Evolutionary conservation across 1,139 yeast genomes (phyloP).

Genomic region (Hyphopichia burtonii): DNA sequence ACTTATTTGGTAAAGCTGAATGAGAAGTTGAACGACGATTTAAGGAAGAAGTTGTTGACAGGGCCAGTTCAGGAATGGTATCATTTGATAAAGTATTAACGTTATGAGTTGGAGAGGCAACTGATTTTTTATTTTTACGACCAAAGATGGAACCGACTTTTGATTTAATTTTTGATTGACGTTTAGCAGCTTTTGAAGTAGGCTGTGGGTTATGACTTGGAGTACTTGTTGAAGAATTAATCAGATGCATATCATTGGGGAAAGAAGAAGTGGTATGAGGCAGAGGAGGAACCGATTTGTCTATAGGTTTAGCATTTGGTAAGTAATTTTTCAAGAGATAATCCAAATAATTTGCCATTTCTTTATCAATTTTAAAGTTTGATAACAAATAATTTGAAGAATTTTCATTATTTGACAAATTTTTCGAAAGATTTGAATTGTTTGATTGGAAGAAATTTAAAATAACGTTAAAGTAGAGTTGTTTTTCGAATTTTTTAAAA

Average conservation of each 20-base stretch:
- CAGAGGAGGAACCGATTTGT: neutral
- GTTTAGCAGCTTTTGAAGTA: conserved; percentile 14
- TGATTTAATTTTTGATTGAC: conserved; percentile 56
- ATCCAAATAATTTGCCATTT: conserved; percentile 39
- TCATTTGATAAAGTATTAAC: conserved; percentile 12
- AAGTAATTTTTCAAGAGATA: conserved; percentile 30
- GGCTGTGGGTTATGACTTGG: neutral
- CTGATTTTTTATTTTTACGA: conserved; percentile 49
- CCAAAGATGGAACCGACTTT: conserved; percentile 85
- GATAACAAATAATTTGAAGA: conserved; percentile 64
- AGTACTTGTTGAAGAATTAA: conserved; percentile 3
- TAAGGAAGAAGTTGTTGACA: conserved; percentile 16
- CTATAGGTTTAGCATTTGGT: neutral
- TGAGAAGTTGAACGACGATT: conserved; percentile 5
- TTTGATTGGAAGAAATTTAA: conserved; percentile 67
- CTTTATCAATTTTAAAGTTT: conserved; percentile 37
- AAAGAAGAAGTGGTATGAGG: neutral
- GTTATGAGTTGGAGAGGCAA: neutral
- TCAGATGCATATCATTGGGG: conserved; percentile 4
- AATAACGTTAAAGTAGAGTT: conserved; percentile 65
- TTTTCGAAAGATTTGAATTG: conserved; percentile 45
- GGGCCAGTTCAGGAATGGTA: conserved; percentile 33
- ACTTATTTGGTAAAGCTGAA: neutral
- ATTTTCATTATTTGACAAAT: conserved; percentile 57
- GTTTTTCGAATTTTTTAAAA: conserved; percentile 67